These are phyloP conservation scores for Salvia rosmarinus DNA, from an alignment of 257 asterid species.

Conservation along the genomic window DNA sequence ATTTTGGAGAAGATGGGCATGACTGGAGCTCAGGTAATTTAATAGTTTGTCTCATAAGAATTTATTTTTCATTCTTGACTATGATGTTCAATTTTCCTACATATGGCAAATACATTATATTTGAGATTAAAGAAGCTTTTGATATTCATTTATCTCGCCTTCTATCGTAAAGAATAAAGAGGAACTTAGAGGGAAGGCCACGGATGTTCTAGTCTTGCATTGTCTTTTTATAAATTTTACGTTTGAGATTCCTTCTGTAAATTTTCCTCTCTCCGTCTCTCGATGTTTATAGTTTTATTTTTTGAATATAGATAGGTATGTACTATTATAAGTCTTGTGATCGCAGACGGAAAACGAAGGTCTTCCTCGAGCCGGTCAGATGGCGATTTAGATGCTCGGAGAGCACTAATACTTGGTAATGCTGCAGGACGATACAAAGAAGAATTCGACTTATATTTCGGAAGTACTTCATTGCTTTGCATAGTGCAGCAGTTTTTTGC, in stretches of 20 bases:
- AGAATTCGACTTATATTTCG: constrained; percentile 72
- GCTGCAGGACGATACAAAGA: constrained; percentile 90
- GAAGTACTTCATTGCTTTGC: constrained; percentile 76
- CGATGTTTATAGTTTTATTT: not conserved
- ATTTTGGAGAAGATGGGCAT: constrained; percentile 80
- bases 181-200: not conserved
- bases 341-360: constrained; percentile 89
- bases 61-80: constrained; percentile 7
- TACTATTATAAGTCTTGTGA: constrained; percentile 12
- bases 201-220: not conserved
- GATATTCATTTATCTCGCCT: not conserved
- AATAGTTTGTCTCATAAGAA: not conserved
- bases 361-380: constrained; percentile 95
- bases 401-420: constrained; percentile 73
- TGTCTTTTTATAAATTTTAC: not conserved
- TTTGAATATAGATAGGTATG: too few relatives aligned
- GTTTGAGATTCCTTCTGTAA: not conserved
- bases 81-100: not conserved
- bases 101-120: not conserved
- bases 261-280: not conserved
- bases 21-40: constrained; percentile 88
- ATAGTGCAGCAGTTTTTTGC: constrained; percentile 70
- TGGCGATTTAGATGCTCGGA: constrained; percentile 93
- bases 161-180: not conserved
- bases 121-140: constrained; percentile 7